These are phyloP conservation scores for Anastatica hierochuntica DNA, from an alignment of 345 rosid genomes.

Conservation along the genomic window DNA sequence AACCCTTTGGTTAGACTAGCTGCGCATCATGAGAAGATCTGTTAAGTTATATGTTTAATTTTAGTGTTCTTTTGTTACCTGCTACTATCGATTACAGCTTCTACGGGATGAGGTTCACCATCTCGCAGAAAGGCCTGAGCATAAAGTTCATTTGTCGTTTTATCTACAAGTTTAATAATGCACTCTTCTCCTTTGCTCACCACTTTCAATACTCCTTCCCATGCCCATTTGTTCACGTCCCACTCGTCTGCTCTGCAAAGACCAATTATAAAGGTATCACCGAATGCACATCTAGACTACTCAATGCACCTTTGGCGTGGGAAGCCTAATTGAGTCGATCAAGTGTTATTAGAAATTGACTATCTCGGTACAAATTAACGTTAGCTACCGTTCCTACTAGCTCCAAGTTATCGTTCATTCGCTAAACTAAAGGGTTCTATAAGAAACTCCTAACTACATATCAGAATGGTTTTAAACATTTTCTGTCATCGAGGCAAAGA, in stretches of 20 bases:
- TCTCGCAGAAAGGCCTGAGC: conserved; percentile 90
- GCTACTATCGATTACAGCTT: conserved; percentile 97
- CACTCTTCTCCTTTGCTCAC: conserved; percentile 94
- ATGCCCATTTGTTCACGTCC: conserved; percentile 98
- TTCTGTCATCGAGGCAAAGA: neutral
- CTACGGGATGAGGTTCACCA: conserved; percentile 95
- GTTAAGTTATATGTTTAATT: neutral
- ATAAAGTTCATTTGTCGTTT: conserved; percentile 75
- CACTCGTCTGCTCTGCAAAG: conserved; percentile 93
- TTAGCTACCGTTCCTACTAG: too few species aligned
- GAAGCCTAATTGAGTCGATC: neutral
- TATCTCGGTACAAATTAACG: neutral
- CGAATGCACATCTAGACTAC: neutral
- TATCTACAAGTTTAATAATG: conserved; percentile 92
- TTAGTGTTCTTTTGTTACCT: conserved; percentile 35
- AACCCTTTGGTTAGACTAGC: neutral
- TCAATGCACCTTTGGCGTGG: neutral
- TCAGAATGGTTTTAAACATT: neutral
- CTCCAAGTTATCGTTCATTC: neutral
- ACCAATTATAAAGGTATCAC: conserved; percentile 11
- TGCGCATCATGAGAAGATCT: neutral
- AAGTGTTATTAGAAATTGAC: neutral
- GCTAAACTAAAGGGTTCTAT: neutral
- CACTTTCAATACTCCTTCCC: conserved; percentile 90
- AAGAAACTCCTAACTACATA: neutral